Percentiles rank a stretch among this genome's conserved stretches.
Evolutionary conservation across 2,329 filamentous ascomycete species (phyloP).

Genomic region (Xylariaceae sp.): DNA sequence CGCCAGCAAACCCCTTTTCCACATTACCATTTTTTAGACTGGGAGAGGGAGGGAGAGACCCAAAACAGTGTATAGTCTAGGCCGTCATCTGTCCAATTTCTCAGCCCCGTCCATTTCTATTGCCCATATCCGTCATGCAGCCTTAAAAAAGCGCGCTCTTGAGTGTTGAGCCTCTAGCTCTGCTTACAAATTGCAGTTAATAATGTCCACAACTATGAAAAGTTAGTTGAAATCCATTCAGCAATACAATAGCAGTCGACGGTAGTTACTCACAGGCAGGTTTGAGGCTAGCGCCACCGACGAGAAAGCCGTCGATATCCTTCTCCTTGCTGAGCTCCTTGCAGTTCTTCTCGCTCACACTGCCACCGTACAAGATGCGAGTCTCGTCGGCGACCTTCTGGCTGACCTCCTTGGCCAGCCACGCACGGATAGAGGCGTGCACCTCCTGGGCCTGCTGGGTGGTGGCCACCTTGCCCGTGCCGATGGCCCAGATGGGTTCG

Average conservation of each 20-base stretch:
- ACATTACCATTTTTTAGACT: background rate
- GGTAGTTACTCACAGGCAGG: conserved; percentile 73
- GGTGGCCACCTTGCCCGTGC: conserved; percentile 90
- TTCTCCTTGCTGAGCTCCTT: conserved; percentile 85
- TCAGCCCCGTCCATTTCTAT: background rate
- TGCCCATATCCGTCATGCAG: conserved; percentile 1
- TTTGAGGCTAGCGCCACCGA: conserved; percentile 95
- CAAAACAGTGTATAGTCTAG: conserved; percentile 1
- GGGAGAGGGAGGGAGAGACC: too few species aligned
- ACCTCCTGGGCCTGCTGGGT: conserved; percentile 92
- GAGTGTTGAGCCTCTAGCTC: background rate
- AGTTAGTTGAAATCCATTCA: conserved; percentile 8
- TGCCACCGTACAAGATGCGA: conserved; percentile 94
- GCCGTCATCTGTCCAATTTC: background rate
- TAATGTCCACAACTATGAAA: conserved; percentile 57
- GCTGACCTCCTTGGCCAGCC: conserved; percentile 79
- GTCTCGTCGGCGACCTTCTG: conserved; percentile 80
- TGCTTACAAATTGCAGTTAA: conserved; percentile 57
- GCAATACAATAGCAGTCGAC: background rate
- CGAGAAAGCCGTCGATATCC: conserved; percentile 97
- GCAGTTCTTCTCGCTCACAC: conserved; percentile 98
- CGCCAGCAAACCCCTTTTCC: background rate
- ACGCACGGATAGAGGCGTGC: conserved; percentile 87
- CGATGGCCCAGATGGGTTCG: conserved; percentile 96
- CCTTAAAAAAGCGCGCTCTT: conserved; percentile 1